phyloP scores from a whole-genome alignment of 2,329 filamentous ascomycete genomes.

The Fusarium burgessii region DNA sequence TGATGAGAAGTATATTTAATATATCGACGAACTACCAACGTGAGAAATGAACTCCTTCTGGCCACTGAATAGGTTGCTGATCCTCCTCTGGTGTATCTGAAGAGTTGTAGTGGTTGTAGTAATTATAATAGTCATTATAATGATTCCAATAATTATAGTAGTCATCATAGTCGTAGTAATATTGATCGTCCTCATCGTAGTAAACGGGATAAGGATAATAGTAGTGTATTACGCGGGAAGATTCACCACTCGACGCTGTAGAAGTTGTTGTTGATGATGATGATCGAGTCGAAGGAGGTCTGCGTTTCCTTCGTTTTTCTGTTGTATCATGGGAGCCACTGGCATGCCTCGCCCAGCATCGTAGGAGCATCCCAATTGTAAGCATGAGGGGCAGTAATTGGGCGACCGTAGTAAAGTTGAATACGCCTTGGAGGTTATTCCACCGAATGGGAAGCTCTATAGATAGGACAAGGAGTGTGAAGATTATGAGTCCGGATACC shows the following conservation, averaged over 20 bases:
- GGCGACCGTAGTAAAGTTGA: slow-evolving; percentile 44
- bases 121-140: background rate
- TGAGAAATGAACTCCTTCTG: slow-evolving; percentile 26
- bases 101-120: background rate
- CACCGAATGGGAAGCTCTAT: slow-evolving; percentile 52
- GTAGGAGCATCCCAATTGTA: slow-evolving; percentile 46
- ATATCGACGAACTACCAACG: background rate
- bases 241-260: background rate
- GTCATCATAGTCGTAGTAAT: background rate
- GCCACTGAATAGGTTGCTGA: slow-evolving; percentile 6
- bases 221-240: background rate
- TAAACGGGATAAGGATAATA: background rate
- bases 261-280: background rate
- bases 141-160: background rate
- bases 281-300: background rate
- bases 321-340: background rate
- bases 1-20: background rate
- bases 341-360: slow-evolving; percentile 42
- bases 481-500: slow-evolving; percentile 41
- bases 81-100: background rate
- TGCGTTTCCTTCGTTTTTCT: background rate
- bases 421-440: slow-evolving; percentile 47
- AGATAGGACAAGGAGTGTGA: slow-evolving; percentile 47
- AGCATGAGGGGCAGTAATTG: slow-evolving; percentile 52
- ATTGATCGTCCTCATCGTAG: background rate